Conservation (phyloP, 768 basidiomycete genomes). For the Hypholoma sublateritium region DNA sequence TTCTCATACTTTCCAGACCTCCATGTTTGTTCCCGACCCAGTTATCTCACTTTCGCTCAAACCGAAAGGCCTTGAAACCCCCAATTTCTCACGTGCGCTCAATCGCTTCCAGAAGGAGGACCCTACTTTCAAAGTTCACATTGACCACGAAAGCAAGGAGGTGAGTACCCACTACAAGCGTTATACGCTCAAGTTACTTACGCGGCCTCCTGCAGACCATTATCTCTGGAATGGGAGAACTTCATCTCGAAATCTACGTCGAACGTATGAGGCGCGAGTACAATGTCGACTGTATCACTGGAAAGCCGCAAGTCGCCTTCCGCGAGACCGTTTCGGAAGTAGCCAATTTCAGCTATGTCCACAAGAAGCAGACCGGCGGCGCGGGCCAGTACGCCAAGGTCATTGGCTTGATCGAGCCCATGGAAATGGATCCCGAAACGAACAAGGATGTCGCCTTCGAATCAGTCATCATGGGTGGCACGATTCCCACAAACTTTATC, state of each 20-base stretch:
- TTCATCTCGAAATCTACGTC: slow-evolving; percentile 98
- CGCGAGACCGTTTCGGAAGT: slow-evolving; percentile 89
- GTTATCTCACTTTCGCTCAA: slow-evolving; percentile 96
- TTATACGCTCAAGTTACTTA: background rate
- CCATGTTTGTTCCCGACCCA: slow-evolving; percentile 98
- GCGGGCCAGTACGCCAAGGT: slow-evolving; percentile 96
- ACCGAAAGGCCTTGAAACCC: slow-evolving; percentile 88
- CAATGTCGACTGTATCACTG: slow-evolving; percentile 88
- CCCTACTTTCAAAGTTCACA: slow-evolving; percentile 96
- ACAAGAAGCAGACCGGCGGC: slow-evolving; percentile 98
- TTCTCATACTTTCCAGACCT: slow-evolving; percentile 56
- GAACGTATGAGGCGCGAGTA: slow-evolving; percentile 99
- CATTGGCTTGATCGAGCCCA: slow-evolving; percentile 87
- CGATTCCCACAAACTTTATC: slow-evolving; percentile 88
- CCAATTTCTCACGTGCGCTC: slow-evolving; percentile 94
- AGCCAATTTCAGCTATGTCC: slow-evolving; percentile 84
- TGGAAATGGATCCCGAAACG: slow-evolving; percentile 69
- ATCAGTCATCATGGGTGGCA: slow-evolving; percentile 87
- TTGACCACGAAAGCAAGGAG: slow-evolving; percentile 94
- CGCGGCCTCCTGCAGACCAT: slow-evolving; percentile 64
- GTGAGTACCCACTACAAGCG: slow-evolving; percentile 32
- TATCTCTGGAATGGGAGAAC: slow-evolving; percentile 99
- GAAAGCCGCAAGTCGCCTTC: slow-evolving; percentile 96
- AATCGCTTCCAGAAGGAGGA: slow-evolving; percentile 99
- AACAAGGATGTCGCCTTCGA: slow-evolving; percentile 86